Percentiles rank a stretch among this genome's conserved stretches.
Evolutionary conservation across 192 early-diverging fungal species (phyloP).

Genomic region (Fimicolochytrium jonesii): DNA sequence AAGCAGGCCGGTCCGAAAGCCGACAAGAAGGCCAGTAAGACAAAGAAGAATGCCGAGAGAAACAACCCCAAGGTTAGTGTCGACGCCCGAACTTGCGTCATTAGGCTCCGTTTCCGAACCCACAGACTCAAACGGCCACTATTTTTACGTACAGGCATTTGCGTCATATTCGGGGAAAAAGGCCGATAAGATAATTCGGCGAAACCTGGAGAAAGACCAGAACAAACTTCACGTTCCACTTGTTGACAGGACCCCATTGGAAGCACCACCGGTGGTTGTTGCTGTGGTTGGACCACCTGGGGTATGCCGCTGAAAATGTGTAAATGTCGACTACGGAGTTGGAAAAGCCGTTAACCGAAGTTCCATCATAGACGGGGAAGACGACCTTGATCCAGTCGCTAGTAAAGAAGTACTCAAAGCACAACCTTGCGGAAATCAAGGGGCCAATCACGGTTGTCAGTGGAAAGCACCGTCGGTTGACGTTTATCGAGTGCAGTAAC

Average conservation of each 20-base stretch:
- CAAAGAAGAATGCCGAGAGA: conserved; percentile 73
- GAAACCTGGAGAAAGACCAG: conserved; percentile 79
- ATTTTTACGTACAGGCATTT: conserved; percentile 43
- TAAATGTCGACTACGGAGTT: too few species aligned
- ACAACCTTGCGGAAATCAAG: conserved; percentile 83
- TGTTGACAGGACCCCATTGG: conserved; percentile 87
- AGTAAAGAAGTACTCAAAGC: conserved; percentile 92
- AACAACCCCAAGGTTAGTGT: conserved; percentile 78
- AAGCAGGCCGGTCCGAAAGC: conserved; percentile 82
- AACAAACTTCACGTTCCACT: conserved; percentile 93
- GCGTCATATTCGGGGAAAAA: conserved; percentile 44
- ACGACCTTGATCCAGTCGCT: conserved; percentile 96
- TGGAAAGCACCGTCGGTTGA: conserved; percentile 89
- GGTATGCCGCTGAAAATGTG: conserved; percentile 43
- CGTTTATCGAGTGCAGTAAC: conserved; percentile 95
- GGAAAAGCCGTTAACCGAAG: neutral
- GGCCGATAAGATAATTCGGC: conserved; percentile 73
- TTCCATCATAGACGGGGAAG: conserved; percentile 89
- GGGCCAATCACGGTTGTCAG: conserved; percentile 97
- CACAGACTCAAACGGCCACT: too few species aligned
- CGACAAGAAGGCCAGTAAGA: conserved; percentile 77
- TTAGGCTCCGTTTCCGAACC: too few species aligned
- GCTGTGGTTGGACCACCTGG: conserved; percentile 95
- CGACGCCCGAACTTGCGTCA: neutral
- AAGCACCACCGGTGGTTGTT: conserved; percentile 87